Conservation (phyloP, 768 basidiomycete species). For the Tephrocybe sp. region DNA sequence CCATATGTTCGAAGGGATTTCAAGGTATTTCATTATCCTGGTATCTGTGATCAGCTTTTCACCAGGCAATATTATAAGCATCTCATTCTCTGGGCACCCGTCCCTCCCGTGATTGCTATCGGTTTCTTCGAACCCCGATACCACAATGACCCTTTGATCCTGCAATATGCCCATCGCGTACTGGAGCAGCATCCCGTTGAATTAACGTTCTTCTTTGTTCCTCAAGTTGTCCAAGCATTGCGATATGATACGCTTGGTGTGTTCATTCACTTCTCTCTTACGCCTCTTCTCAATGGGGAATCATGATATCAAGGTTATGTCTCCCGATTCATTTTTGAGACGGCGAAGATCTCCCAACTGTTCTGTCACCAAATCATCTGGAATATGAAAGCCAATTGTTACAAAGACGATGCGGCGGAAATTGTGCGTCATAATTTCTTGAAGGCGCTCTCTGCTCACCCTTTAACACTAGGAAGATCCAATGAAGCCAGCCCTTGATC, state of each 20-base stretch:
- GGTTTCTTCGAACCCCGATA: constrained; percentile 86
- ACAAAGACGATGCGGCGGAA: constrained; percentile 87
- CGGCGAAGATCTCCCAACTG: constrained; percentile 92
- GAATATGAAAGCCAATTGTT: constrained; percentile 99
- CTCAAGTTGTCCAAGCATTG: constrained; percentile 96
- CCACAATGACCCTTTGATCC: constrained; percentile 76
- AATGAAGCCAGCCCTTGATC: constrained; percentile 94
- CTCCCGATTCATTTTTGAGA: constrained; percentile 93
- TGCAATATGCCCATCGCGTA: constrained; percentile 97
- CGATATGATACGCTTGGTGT: constrained; percentile 86
- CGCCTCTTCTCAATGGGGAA: not conserved
- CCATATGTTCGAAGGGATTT: constrained; percentile 61
- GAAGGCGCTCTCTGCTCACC: not conserved
- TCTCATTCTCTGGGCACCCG: constrained; percentile 85
- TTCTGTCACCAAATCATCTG: constrained; percentile 99
- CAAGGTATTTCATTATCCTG: constrained; percentile 48
- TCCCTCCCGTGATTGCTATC: constrained; percentile 79
- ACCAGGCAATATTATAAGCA: constrained; percentile 47
- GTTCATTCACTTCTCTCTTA: constrained; percentile 15
- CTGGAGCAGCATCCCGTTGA: constrained; percentile 94
- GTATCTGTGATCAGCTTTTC: not conserved
- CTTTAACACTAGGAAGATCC: constrained; percentile 78
- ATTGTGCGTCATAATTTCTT: constrained; percentile 46
- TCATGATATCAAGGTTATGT: constrained; percentile 83
- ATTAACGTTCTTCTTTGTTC: constrained; percentile 97